These are phyloP conservation scores for Kazachstania viticola DNA, from an alignment of 805 yeast species.

Conservation along the genomic window DNA sequence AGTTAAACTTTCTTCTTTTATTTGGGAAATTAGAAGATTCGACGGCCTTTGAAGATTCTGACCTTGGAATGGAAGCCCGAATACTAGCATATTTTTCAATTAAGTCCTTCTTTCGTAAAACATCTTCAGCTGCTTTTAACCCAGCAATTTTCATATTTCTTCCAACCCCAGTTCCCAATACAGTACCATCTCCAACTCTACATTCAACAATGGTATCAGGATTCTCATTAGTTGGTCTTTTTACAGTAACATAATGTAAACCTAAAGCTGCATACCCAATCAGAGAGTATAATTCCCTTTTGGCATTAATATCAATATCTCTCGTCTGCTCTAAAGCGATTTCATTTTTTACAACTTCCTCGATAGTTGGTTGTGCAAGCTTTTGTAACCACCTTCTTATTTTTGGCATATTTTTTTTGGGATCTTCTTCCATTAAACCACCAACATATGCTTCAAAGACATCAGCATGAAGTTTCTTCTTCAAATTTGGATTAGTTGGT, in stretches of 20 bases:
- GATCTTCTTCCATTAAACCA: constrained; percentile 53
- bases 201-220: constrained; percentile 53
- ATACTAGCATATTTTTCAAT: constrained; percentile 53
- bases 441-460: constrained; percentile 91
- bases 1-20: background rate
- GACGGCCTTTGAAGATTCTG: constrained; percentile 21
- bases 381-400: constrained; percentile 47
- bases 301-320: constrained; percentile 52
- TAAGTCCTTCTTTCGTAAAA: constrained; percentile 43
- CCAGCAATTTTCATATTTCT: constrained; percentile 69
- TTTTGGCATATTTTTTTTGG: constrained; percentile 32
- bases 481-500: no score
- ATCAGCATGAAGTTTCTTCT: constrained; percentile 72
- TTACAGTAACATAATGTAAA: constrained; percentile 43
- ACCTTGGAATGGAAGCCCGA: constrained; percentile 44
- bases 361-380: constrained; percentile 38
- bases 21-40: constrained; percentile 4
- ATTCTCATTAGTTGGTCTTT: constrained; percentile 24
- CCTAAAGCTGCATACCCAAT: constrained; percentile 65
- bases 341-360: constrained; percentile 12
- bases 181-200: constrained; percentile 46
- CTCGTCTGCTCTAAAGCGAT: constrained; percentile 23
- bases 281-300: constrained; percentile 61
- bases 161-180: constrained; percentile 64
- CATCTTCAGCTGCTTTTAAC: constrained; percentile 72